Conservation (phyloP, 192 early-diverging fungal species). For the Backusella westeae region DNA sequence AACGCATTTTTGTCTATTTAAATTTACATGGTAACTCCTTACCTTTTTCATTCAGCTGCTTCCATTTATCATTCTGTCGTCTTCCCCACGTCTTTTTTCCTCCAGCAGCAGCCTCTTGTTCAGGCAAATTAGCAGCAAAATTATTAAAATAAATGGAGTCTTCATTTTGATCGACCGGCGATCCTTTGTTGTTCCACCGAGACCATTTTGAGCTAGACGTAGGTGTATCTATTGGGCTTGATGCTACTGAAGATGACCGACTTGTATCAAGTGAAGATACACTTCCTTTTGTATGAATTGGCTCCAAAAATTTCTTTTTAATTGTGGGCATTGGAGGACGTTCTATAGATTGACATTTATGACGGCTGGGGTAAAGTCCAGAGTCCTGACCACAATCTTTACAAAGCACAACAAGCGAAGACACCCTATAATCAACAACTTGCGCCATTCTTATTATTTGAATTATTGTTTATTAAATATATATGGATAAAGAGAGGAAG, state of each 20-base stretch:
- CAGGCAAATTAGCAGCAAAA: constrained; percentile 23
- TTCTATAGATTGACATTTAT: constrained; percentile 38
- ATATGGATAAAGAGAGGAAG: not conserved
- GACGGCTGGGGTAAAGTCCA: constrained; percentile 54
- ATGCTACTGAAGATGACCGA: not conserved
- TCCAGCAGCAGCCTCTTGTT: not conserved
- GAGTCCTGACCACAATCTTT: constrained; percentile 62
- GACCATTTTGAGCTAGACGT: not conserved
- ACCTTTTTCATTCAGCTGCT: constrained; percentile 22
- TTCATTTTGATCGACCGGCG: constrained; percentile 17
- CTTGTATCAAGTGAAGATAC: not conserved
- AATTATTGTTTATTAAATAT: not conserved
- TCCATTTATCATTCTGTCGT: constrained; percentile 30
- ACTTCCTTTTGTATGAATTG: not conserved
- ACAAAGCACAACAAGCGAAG: constrained; percentile 54
- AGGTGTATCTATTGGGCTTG: not conserved
- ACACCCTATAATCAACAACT: constrained; percentile 54
- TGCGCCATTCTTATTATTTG: constrained; percentile 24
- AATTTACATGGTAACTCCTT: not conserved
- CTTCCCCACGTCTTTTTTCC: constrained; percentile 33
- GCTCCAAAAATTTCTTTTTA: not conserved
- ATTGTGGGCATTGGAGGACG: constrained; percentile 20
- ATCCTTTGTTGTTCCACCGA: not conserved
- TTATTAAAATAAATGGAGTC: constrained; percentile 33
- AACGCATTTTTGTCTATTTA: not conserved